Percentiles rank a stretch among this genome's conserved stretches.
Evolutionary conservation across 371 early-diverging fungal species (phyloP).

Genomic region (Coemansia sp.): DNA sequence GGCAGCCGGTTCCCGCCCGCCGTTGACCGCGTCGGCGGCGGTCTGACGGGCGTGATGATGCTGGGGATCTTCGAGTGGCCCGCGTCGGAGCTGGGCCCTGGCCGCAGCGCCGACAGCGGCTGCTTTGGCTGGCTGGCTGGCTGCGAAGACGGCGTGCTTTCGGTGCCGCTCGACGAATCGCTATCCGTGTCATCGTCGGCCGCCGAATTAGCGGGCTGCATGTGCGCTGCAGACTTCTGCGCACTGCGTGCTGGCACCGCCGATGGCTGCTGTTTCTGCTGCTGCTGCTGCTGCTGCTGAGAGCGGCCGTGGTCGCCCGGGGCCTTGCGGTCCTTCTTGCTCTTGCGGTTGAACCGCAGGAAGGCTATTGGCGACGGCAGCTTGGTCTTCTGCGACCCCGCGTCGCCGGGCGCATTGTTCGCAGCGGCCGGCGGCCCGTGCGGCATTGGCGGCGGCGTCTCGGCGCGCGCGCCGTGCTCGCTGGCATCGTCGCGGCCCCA

Average conservation of each 20-base stretch:
- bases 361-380: constrained; percentile 47
- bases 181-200: constrained; percentile 10
- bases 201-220: too few relatives aligned
- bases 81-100: constrained; percentile 1
- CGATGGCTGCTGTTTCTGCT: background rate
- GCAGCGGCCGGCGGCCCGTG: background rate
- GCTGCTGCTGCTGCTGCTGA: constrained; percentile 10
- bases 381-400: constrained; percentile 26
- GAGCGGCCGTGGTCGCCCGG: background rate
- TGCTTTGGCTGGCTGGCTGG: constrained; percentile 1
- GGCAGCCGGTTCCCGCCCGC: constrained; percentile 67
- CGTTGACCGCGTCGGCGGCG: constrained; percentile 52
- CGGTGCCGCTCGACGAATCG: constrained; percentile 32
- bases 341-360: constrained; percentile 39
- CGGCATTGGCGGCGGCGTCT: background rate
- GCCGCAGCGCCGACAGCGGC: constrained; percentile 10
- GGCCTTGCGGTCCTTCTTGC: constrained; percentile 35
- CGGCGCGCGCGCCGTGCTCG: background rate
- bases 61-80: constrained; percentile 29
- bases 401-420: background rate
- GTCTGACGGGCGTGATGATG: constrained; percentile 54
- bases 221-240: too few relatives aligned
- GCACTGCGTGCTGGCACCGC: background rate
- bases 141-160: background rate
- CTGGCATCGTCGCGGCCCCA: constrained; percentile 33